Percentiles rank a stretch among this genome's conserved stretches.
Conservation (phyloP, 2,329 filamentous ascomycete species). For the Alternaria tenuissima region DNA sequence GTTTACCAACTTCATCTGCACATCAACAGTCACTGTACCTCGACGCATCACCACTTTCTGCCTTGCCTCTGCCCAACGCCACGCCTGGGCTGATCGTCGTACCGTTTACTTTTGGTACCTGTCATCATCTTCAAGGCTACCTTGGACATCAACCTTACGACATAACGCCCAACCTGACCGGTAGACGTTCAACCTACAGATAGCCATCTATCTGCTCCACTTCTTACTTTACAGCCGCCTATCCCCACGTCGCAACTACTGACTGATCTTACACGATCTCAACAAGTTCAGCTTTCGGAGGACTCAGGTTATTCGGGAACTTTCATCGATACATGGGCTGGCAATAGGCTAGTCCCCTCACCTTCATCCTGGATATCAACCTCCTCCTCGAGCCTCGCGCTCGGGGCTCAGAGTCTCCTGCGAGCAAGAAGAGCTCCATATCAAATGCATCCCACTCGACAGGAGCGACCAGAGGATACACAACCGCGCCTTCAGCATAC, state of each 20-base stretch:
- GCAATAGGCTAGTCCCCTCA: conserved; percentile 53
- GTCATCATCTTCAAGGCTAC: conserved; percentile 23
- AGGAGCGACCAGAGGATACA: conserved; percentile 53
- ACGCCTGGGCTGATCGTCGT: conserved; percentile 27
- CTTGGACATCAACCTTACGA: conserved; percentile 12
- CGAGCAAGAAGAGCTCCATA: conserved; percentile 55
- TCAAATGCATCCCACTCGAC: conserved; percentile 50
- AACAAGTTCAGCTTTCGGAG: conserved; percentile 17
- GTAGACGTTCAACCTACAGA: conserved; percentile 20
- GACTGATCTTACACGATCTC: conserved; percentile 5
- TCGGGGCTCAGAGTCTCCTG: conserved; percentile 74
- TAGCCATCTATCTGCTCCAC: conserved; percentile 8
- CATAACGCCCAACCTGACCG: conserved; percentile 27
- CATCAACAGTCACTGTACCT: conserved; percentile 17
- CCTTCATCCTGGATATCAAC: conserved; percentile 93
- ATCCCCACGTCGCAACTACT: conserved; percentile 15
- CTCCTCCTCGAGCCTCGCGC: conserved; percentile 79
- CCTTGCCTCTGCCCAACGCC: conserved; percentile 39
- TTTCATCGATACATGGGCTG: conserved; percentile 51
- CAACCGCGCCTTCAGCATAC: conserved; percentile 48
- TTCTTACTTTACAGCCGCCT: neutral
- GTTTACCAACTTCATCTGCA: conserved; percentile 32
- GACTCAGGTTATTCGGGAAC: conserved; percentile 25
- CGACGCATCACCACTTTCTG: conserved; percentile 32
- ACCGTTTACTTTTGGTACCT: conserved; percentile 24